These are phyloP conservation scores for Leptographium procerum DNA, from an alignment of 2,329 filamentous ascomycete genomes.

Conservation along the genomic window DNA sequence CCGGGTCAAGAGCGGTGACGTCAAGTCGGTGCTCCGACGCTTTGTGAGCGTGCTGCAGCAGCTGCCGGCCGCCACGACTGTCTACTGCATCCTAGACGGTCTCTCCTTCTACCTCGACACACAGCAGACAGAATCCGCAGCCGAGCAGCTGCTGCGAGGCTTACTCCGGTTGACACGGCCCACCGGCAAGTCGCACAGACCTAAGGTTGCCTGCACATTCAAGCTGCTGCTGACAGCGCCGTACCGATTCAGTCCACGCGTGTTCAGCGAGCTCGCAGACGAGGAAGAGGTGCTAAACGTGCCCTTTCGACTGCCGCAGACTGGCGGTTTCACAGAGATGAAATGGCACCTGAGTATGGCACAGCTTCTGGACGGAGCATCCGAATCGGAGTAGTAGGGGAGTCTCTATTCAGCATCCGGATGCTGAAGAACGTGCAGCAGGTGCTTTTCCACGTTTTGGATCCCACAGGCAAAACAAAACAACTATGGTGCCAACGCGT, in stretches of 20 bases:
- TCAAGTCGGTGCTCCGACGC: too few species aligned
- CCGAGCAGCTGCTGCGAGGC: background rate
- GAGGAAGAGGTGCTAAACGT: background rate
- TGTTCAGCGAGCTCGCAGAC: background rate
- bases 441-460: too few species aligned
- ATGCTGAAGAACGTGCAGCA: too few species aligned
- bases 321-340: background rate
- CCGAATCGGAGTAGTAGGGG: background rate
- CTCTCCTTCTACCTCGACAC: background rate
- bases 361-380: background rate
- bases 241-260: background rate
- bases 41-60: background rate
- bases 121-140: background rate
- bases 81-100: background rate
- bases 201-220: background rate
- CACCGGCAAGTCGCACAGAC: background rate
- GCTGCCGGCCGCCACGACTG: background rate
- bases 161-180: background rate
- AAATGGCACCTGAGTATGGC: background rate
- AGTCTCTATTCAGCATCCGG: too few species aligned
- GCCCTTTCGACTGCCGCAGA: background rate
- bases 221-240: background rate
- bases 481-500: too few species aligned
- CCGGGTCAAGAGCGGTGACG: too few species aligned
- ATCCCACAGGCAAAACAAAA: too few species aligned